These are phyloP conservation scores for Rubia yunnanensis DNA, from an alignment of 257 asterid species.

Conservation along the genomic window DNA sequence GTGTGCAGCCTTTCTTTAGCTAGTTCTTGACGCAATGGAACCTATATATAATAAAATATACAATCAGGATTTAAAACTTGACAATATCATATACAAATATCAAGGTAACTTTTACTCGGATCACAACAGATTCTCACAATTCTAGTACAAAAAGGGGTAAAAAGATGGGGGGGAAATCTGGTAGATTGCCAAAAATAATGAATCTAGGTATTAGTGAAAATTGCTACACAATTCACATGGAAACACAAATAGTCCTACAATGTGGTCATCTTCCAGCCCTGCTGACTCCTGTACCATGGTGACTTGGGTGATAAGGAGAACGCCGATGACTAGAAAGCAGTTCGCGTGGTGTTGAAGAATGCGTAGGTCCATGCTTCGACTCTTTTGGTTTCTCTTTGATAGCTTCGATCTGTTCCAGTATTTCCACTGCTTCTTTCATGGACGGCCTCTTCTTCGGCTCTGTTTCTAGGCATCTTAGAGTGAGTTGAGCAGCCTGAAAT, in stretches of 20 bases:
- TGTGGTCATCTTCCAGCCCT: conserved; percentile 19
- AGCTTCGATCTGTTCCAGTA: conserved; percentile 32
- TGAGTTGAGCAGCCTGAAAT: conserved; percentile 24
- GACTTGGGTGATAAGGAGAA: conserved; percentile 14
- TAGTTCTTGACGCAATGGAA: too few species aligned
- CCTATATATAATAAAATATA: too few species aligned
- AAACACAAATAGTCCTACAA: conserved; percentile 4
- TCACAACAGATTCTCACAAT: conserved; percentile 4
- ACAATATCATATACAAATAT: conserved; percentile 1
- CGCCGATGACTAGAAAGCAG: conserved; percentile 8
- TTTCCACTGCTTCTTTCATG: conserved; percentile 36
- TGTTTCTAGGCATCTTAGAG: conserved; percentile 28
- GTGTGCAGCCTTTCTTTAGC: too few species aligned
- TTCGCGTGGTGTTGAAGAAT: conserved; percentile 11
- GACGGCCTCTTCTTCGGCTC: conserved; percentile 38
- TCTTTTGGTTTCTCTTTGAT: conserved; percentile 19
- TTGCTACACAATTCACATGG: conserved; percentile 7
- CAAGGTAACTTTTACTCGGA: neutral
- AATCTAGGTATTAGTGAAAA: neutral
- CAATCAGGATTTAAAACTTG: too few species aligned
- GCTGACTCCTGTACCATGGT: conserved; percentile 11
- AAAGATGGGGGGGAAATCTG: neutral
- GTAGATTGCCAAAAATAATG: neutral
- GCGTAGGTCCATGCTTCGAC: conserved; percentile 6
- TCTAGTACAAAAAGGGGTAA: neutral